Evolutionary conservation across 768 basidiomycete genomes (phyloP).

Genomic region (Trametopsis cervina): DNA sequence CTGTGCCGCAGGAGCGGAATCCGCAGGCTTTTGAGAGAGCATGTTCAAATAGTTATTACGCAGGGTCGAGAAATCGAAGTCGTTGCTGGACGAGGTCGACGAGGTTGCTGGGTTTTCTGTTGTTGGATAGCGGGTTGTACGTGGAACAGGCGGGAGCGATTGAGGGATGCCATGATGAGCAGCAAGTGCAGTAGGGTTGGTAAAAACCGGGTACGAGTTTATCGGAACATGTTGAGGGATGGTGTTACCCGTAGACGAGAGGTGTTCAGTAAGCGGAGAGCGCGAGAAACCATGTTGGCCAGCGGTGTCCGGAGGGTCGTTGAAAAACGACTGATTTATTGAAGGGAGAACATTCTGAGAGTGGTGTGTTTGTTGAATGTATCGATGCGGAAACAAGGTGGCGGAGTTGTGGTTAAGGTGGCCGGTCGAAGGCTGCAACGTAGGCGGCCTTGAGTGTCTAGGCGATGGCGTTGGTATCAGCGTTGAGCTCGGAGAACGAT

Average conservation of each 20-base stretch:
- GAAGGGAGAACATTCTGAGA: conserved; percentile 20
- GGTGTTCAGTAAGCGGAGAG: conserved; percentile 31
- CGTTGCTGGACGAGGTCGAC: conserved; percentile 26
- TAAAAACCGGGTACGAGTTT: conserved; percentile 51
- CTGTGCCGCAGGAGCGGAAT: conserved; percentile 11
- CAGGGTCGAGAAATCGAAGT: conserved; percentile 40
- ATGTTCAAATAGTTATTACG: conserved; percentile 63
- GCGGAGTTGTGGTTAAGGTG: conserved; percentile 13
- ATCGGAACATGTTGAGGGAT: conserved; percentile 50
- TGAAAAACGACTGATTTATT: conserved; percentile 21
- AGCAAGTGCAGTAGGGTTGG: conserved; percentile 59
- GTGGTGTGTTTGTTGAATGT: conserved; percentile 13
- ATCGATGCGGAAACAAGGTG: conserved; percentile 22
- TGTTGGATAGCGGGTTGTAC: conserved; percentile 42
- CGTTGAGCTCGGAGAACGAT: conserved; percentile 16
- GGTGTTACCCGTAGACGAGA: conserved; percentile 44
- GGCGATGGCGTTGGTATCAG: conserved; percentile 21
- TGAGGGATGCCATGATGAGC: conserved; percentile 77
- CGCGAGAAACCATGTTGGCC: conserved; percentile 21
- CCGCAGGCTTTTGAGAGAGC: conserved; percentile 36
- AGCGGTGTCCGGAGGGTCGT: conserved; percentile 20
- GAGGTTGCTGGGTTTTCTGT: conserved; percentile 27
- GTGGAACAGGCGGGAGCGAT: conserved; percentile 60
- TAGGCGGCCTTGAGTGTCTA: conserved; percentile 18
- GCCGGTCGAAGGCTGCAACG: conserved; percentile 12